Percentiles rank a stretch among this genome's conserved stretches.
phyloP scores from a whole-genome alignment of 2,329 filamentous ascomycete species.

The Endocalyx cinctus region DNA sequence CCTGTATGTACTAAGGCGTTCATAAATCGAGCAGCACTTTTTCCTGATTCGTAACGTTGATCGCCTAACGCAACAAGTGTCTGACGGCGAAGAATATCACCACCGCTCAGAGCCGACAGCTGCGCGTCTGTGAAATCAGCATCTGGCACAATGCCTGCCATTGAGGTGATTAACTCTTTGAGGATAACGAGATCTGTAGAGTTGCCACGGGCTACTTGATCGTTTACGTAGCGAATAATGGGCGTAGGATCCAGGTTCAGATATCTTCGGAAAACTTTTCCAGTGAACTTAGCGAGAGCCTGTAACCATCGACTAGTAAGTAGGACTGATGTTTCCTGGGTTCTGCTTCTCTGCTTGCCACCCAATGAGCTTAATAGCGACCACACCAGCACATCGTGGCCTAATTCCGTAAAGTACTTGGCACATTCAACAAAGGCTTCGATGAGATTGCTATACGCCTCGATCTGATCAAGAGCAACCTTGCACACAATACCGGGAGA shows the following conservation, averaged over 20 bases:
- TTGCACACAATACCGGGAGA: constrained; percentile 90
- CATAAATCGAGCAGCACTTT: constrained; percentile 74
- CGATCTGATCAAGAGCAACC: constrained; percentile 83
- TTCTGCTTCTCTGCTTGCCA: constrained; percentile 58
- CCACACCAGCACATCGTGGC: constrained; percentile 92
- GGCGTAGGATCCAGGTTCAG: constrained; percentile 77
- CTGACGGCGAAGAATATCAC: constrained; percentile 71
- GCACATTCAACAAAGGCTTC: constrained; percentile 93
- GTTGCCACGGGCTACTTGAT: constrained; percentile 77
- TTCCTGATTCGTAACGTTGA: constrained; percentile 69
- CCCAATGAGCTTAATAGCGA: constrained; percentile 72
- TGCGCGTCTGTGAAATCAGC: constrained; percentile 85
- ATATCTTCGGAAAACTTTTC: constrained; percentile 84
- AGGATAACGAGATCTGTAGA: constrained; percentile 88
- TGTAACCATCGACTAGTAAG: constrained; percentile 90
- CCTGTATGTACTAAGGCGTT: constrained; percentile 72
- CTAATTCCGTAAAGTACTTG: constrained; percentile 86
- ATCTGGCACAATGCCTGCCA: constrained; percentile 89
- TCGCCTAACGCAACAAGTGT: constrained; percentile 79
- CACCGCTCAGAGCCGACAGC: constrained; percentile 82
- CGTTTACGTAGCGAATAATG: constrained; percentile 82
- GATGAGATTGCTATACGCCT: constrained; percentile 91
- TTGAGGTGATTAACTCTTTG: constrained; percentile 82
- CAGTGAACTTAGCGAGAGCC: constrained; percentile 84
- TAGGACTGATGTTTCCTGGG: constrained; percentile 57